Percentiles rank a stretch among this genome's conserved stretches.
phyloP scores from a whole-genome alignment of 1,139 yeast genomes.

The Geotrichum histeridarum region DNA sequence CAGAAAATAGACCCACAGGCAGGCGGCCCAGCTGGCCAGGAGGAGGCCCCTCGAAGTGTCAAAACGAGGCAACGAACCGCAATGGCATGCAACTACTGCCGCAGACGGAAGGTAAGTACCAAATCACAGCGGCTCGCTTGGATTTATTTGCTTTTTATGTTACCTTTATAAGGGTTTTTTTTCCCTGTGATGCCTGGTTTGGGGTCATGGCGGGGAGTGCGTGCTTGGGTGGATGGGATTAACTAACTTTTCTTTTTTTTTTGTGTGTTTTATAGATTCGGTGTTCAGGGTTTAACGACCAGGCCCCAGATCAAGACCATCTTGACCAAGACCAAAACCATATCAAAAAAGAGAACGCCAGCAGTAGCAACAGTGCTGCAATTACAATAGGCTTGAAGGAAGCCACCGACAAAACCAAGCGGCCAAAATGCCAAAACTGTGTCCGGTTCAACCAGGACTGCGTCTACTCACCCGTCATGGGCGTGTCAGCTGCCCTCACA shows the following conservation, averaged over 20 bases:
- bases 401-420: neutral
- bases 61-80: conserved; percentile 30
- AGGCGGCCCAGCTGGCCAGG: neutral
- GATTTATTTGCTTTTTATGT: neutral
- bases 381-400: neutral
- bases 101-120: conserved; percentile 30
- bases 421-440: conserved; percentile 31
- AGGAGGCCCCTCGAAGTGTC: neutral
- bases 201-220: no score
- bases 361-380: neutral
- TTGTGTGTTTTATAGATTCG: conserved; percentile 27
- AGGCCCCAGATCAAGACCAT: conserved; percentile 21
- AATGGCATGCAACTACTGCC: conserved; percentile 35
- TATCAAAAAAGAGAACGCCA: neutral
- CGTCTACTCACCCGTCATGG: conserved; percentile 35
- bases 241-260: neutral
- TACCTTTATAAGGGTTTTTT: neutral
- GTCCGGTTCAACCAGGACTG: conserved; percentile 35
- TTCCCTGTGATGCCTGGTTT: no score
- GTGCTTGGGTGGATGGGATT: no score
- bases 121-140: neutral
- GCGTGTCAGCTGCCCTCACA: conserved; percentile 29
- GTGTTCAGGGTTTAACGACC: conserved; percentile 34
- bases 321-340: neutral
- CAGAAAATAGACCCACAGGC: neutral